Evolutionary conservation across 1,284 basidiomycete genomes (phyloP), one percentile per base, ranked within the genome.

Genomic region (Sanguinoderma infundibulare): DNA sequence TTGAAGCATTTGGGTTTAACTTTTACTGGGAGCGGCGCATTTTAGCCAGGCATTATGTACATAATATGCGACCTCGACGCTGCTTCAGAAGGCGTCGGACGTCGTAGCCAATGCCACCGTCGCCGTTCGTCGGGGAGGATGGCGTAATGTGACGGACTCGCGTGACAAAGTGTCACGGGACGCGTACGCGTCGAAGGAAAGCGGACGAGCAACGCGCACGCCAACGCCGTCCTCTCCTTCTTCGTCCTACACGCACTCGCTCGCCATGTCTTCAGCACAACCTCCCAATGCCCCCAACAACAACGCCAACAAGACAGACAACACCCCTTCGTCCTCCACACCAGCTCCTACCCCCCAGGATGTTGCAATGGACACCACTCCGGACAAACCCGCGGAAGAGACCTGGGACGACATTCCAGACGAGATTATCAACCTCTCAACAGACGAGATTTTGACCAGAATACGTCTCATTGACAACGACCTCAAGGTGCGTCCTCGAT

Each of bases 381-480:
- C 89, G 57, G 90, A 91, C 71, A 79, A 79, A 42, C 87, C 86
- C 1, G 76, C 81, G 15, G 90, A 90, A 72, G 92, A 94, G 74
- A 89, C 86, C 56, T 94, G 89, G 87, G 87, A 85, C 26, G 92
- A 94, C 72, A 90, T 95, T 61, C 92, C 93, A 1, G 87, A 88
- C 67, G 94, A 96, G 28, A 89, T 96, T 68, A 79, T 87, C 75
- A 76, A 83, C 35, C 77, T 92, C 51, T 83, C 79, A 60, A 88
- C 91, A 2, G 94, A 96, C 57, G 95, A 96, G 67, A 92, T 98
- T 67, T 75, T 88, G 63, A 94, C 94, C 61, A 87, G 95, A 76
- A 91, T 89, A 78, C 83, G 95, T 62, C 82, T 98, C 66, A 94
- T 98, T 70, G 96, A 98, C 65, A 98, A 97, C 72, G 96, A 98